phyloP scores from a whole-genome alignment of 192 early-diverging fungal species.

The Spinellus fusiger region DNA sequence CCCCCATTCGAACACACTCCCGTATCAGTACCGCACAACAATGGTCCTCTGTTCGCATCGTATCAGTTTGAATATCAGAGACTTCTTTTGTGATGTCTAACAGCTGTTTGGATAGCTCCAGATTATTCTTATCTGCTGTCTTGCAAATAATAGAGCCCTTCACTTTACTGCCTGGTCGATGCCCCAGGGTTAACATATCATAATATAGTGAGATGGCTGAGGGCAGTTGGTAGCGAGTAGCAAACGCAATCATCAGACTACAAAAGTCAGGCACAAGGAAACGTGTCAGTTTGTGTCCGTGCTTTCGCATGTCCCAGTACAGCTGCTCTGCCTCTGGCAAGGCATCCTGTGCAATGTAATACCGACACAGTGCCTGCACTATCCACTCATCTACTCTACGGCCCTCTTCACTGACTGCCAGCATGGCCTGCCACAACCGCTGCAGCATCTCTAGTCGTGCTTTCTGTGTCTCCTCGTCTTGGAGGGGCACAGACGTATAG shows the following conservation, averaged over 20 bases:
- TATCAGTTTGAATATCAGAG: neutral
- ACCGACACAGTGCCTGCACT: neutral
- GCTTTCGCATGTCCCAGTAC: neutral
- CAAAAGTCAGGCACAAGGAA: neutral
- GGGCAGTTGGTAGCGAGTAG: neutral
- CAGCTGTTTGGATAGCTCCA: conserved; percentile 4
- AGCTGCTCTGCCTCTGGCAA: conserved; percentile 3
- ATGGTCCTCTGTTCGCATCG: neutral
- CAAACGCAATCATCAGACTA: neutral
- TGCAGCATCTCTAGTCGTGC: neutral
- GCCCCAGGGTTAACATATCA: conserved; percentile 1
- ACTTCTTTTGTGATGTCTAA: neutral
- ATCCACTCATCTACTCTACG: neutral
- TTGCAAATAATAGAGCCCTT: neutral
- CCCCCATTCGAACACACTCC: conserved; percentile 1
- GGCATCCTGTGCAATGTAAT: neutral
- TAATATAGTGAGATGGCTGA: conserved; percentile 10
- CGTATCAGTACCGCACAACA: conserved; percentile 3
- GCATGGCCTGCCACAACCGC: conserved; percentile 10
- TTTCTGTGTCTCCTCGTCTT: neutral
- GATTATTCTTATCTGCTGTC: neutral
- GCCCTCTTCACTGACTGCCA: neutral
- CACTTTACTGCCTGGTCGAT: neutral
- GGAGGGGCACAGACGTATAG: neutral
- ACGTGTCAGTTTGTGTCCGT: neutral